These are phyloP conservation scores for Chytriomyces hyalinus DNA, from an alignment of 192 early-diverging fungal species.

Conservation along the genomic window DNA sequence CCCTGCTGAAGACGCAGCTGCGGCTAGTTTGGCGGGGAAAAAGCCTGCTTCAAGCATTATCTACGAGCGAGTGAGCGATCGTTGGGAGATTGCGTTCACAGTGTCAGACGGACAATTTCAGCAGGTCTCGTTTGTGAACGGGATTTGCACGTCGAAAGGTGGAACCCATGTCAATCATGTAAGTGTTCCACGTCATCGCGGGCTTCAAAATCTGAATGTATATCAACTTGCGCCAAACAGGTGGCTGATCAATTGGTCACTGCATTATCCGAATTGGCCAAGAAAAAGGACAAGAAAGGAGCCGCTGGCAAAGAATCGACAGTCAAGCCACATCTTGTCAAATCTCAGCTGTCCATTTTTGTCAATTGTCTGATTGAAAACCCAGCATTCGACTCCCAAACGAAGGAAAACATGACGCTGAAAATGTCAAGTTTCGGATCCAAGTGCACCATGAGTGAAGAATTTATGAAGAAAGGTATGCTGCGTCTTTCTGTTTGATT, in stretches of 20 bases:
- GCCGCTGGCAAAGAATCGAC: conserved; percentile 51
- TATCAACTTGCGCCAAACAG: not conserved
- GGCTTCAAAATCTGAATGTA: conserved; percentile 59
- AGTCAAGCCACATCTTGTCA: conserved; percentile 83
- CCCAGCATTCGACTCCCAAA: conserved; percentile 96
- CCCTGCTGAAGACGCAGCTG: conserved; percentile 7
- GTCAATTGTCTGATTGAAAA: conserved; percentile 94
- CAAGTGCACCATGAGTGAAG: conserved; percentile 72
- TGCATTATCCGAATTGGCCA: conserved; percentile 67
- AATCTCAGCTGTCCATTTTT: conserved; percentile 91
- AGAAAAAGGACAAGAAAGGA: conserved; percentile 75
- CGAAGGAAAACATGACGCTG: conserved; percentile 93
- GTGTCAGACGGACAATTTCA: conserved; percentile 95
- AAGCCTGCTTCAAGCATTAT: conserved; percentile 49
- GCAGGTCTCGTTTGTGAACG: conserved; percentile 96
- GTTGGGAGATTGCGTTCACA: conserved; percentile 94
- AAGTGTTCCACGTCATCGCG: conserved; percentile 71
- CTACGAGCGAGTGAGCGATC: conserved; percentile 76
- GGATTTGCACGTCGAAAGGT: conserved; percentile 92
- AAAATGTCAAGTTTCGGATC: conserved; percentile 77
- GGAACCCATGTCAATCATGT: conserved; percentile 90
- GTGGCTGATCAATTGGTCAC: conserved; percentile 74
- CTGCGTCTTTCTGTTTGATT: conserved; percentile 1
- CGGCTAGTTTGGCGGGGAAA: conserved; percentile 18
- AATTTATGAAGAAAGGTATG: conserved; percentile 79